Evolutionary conservation across 371 early-diverging fungal genomes (phyloP).

Genomic region (Syncephalastrum racemosum): DNA sequence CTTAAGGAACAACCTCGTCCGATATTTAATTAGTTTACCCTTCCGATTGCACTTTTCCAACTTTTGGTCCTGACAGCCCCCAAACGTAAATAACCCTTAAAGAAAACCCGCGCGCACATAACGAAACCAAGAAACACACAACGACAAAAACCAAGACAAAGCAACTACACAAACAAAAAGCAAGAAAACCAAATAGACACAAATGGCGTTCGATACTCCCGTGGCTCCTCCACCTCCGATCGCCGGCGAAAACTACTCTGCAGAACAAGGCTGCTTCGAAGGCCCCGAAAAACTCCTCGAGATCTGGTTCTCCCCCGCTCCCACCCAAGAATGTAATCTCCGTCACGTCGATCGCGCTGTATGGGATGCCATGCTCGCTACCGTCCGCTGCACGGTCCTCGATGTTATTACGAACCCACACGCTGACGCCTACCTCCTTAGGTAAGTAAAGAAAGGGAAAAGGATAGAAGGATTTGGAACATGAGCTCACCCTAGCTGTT

Average conservation of each 20-base stretch:
- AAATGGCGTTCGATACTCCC: conserved; percentile 21
- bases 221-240: conserved; percentile 24
- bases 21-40: conserved; percentile 44
- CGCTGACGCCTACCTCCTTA: conserved; percentile 85
- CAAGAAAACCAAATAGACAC: conserved; percentile 3
- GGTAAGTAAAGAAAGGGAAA: conserved; percentile 33
- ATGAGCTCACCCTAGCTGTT: conserved; percentile 6
- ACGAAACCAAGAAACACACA: conserved; percentile 1
- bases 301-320: conserved; percentile 82
- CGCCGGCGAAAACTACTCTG: conserved; percentile 40
- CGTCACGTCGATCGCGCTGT: conserved; percentile 67
- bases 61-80: conserved; percentile 49
- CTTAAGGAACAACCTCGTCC: conserved; percentile 37
- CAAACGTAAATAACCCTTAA: conserved; percentile 6
- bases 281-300: conserved; percentile 97
- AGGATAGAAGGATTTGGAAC: conserved; percentile 1
- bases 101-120: background rate
- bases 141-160: background rate
- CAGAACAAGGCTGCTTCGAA: conserved; percentile 67
- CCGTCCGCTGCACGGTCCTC: conserved; percentile 88
- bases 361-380: conserved; percentile 86
- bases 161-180: conserved; percentile 1
- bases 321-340: conserved; percentile 54
- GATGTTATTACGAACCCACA: conserved; percentile 71
- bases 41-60: conserved; percentile 52